Percentiles rank a stretch among this genome's conserved stretches.
Evolutionary conservation across 2,329 filamentous ascomycete species (phyloP).

Genomic region (Claviceps purpurea): DNA sequence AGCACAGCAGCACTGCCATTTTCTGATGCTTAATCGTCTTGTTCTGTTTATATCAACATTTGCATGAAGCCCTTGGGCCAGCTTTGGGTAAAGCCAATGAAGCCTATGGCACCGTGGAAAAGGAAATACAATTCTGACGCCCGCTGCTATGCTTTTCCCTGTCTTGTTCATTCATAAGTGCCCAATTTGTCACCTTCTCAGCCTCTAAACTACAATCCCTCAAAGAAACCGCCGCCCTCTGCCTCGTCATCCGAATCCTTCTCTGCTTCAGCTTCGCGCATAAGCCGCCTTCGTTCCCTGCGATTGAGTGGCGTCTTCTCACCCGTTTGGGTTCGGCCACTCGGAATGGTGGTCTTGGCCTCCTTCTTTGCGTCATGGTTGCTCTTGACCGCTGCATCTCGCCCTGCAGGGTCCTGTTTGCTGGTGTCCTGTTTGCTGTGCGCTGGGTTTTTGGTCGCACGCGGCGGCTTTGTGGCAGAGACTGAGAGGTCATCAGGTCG

Average conservation of each 20-base stretch:
- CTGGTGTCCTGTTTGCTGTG: neutral
- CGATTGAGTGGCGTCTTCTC: slow-evolving; percentile 19
- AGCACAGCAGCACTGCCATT: neutral
- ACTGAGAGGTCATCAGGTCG: slow-evolving; percentile 13
- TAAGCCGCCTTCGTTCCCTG: slow-evolving; percentile 21
- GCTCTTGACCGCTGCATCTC: slow-evolving; percentile 4
- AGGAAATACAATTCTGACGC: neutral
- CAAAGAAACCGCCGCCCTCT: slow-evolving; percentile 42
- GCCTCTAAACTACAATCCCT: neutral
- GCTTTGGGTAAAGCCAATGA: neutral
- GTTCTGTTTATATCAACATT: neutral
- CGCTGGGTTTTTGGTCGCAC: neutral
- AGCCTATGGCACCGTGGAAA: neutral
- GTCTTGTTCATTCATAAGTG: neutral
- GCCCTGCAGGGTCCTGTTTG: neutral
- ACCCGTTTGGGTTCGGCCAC: slow-evolving; percentile 8
- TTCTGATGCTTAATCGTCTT: neutral
- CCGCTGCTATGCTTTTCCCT: neutral
- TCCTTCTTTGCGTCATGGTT: slow-evolving; percentile 10
- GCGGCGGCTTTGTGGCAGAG: slow-evolving; percentile 7
- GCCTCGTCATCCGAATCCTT: slow-evolving; percentile 28
- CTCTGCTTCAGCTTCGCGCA: slow-evolving; percentile 21
- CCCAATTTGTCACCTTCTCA: neutral
- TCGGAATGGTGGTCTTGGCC: slow-evolving; percentile 4
- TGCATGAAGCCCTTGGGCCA: neutral